These are phyloP conservation scores for Talaromyces piceae DNA, from an alignment of 2,329 filamentous ascomycete species.

Conservation along the genomic window DNA sequence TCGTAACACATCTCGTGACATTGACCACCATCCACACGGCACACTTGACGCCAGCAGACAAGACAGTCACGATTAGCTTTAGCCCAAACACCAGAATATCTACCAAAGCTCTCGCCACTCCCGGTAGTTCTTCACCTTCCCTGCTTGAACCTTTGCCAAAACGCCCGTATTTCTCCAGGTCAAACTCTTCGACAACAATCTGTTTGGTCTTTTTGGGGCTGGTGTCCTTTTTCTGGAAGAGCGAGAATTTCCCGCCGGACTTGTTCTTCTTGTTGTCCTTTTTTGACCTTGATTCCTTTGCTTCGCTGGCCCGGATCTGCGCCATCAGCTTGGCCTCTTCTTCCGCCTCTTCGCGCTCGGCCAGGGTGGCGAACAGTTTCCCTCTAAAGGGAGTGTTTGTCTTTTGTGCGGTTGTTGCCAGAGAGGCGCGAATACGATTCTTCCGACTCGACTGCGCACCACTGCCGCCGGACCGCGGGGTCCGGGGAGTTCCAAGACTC, in stretches of 20 bases:
- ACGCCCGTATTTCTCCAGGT: constrained; percentile 38
- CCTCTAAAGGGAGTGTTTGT: constrained; percentile 19
- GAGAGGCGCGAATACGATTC: constrained; percentile 3
- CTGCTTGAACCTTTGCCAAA: constrained; percentile 29
- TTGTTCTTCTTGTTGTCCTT: constrained; percentile 1
- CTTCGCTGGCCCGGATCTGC: constrained; percentile 20
- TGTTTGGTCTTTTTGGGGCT: constrained; percentile 23
- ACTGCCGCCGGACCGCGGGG: constrained; percentile 1
- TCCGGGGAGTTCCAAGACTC: constrained; percentile 11
- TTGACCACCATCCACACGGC: constrained; percentile 36
- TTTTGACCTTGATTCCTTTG: constrained; percentile 15
- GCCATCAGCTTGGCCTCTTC: constrained; percentile 31
- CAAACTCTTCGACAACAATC: constrained; percentile 36
- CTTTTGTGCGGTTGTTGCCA: constrained; percentile 3
- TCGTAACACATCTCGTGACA: constrained; percentile 32
- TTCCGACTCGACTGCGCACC: constrained; percentile 3
- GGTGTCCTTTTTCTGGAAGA: constrained; percentile 4
- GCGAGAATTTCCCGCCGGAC: constrained; percentile 2
- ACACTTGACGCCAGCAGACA: constrained; percentile 33
- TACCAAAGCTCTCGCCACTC: constrained; percentile 27
- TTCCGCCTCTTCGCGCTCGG: constrained; percentile 36
- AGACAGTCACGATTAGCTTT: constrained; percentile 28
- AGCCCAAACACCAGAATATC: constrained; percentile 32
- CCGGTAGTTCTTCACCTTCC: constrained; percentile 34
- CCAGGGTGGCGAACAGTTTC: constrained; percentile 29